Base-by-base conservation (phyloP, 371 early-diverging fungal genomes). In the Blakeslea trispora region DNA sequence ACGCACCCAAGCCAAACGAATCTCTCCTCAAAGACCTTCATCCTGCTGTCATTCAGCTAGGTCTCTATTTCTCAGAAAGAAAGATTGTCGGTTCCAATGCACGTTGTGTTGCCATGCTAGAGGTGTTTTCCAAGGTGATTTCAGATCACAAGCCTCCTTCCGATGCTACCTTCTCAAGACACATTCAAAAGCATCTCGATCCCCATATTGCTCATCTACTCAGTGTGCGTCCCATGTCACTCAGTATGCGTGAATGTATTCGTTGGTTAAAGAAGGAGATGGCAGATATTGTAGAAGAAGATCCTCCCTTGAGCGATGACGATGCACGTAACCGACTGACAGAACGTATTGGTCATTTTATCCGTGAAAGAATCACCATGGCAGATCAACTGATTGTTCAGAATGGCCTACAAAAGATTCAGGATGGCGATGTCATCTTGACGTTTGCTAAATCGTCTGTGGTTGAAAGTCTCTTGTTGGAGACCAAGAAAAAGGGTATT, bases 211-310 rank as follows among this genome's bases (percentile, higher is more conserved):
- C 86, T 49, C 97, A 92, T 67, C 75, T 98, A 31, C 82, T 87
- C 44, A 84, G 83, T 45, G 85, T 85, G 32, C 78, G 88, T 45
- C 90, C 93, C n/a, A 84, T 97, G 84, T 88, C 94, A 15, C 84
- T 94, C 23, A 90, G 91, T 68, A 97, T 98, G 97, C 91, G 91
- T 59, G 92, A 91, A 43, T 95, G 96, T 35, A 94, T 98, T 61
- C 86, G 97, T 53, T 89, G 87, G 73, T 75, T 98, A 57, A 97
- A 97, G 77, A 81, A 84, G 60, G 91, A 93, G 61, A 93, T 98
- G 59, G 68, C 76, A 13, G 80, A 79, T 50, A 79, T 79, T 59
- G 80, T 79, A 5, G 80, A 79, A 50, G 71, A 75, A 35, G 76
- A 79, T 58, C 80, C 80, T 43, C 76, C 80, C 37, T 71, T 91